These are phyloP conservation scores for Claviceps fusiformis DNA, from an alignment of 2,329 filamentous ascomycete species.

Conservation along the genomic window DNA sequence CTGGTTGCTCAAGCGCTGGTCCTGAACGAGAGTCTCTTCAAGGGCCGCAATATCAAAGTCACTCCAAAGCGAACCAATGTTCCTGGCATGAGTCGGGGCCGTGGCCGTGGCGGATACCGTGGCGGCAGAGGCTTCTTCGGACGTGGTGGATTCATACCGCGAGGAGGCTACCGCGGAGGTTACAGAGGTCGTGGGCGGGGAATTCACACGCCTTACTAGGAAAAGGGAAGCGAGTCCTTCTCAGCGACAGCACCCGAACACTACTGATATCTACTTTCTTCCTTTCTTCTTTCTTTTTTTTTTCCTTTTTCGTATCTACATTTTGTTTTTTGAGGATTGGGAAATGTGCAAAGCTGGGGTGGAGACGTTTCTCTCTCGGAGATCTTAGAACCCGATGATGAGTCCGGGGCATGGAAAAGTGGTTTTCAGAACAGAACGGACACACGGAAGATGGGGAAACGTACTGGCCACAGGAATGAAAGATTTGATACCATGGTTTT, in stretches of 20 bases:
- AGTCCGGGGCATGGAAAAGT: not conserved
- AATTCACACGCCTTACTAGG: conserved; percentile 47
- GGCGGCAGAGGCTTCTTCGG: conserved; percentile 38
- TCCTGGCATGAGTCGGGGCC: conserved; percentile 79
- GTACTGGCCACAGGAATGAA: not conserved
- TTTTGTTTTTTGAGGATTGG: not conserved
- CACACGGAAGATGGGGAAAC: not conserved
- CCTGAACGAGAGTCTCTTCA: conserved; percentile 91
- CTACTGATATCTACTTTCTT: not conserved
- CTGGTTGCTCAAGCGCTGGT: conserved; percentile 88
- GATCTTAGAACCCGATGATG: not conserved
- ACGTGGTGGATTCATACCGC: conserved; percentile 39
- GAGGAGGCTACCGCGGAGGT: conserved; percentile 52
- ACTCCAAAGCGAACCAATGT: conserved; percentile 90
- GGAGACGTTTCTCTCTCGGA: not conserved
- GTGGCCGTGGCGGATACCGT: conserved; percentile 44
- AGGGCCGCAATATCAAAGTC: conserved; percentile 91
- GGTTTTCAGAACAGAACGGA: not conserved
- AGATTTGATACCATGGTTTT: conserved; percentile 1
- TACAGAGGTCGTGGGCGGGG: conserved; percentile 54
- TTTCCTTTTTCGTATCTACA: not conserved
- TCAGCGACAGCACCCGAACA: conserved; percentile 9
- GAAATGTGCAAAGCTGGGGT: not conserved
- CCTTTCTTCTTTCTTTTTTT: not conserved
- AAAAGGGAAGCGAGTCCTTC: conserved; percentile 19